These are phyloP conservation scores for Candida suzukii DNA, from an alignment of 805 yeast genomes.

Conservation along the genomic window DNA sequence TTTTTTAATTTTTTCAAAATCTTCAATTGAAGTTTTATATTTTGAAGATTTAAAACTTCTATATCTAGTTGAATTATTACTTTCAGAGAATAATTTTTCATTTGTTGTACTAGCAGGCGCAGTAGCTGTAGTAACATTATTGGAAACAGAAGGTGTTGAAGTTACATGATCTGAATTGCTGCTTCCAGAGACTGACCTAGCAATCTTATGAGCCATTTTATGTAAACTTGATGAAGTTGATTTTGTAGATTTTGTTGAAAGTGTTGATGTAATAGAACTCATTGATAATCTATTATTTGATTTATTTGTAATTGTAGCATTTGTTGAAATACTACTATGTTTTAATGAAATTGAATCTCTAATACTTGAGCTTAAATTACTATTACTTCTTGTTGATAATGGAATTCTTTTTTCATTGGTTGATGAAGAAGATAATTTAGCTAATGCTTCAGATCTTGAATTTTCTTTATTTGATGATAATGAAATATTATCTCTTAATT, in stretches of 20 bases:
- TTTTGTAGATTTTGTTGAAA: slow-evolving; percentile 13
- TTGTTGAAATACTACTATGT: background rate
- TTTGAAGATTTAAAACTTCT: background rate
- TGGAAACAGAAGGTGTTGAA: too few relatives aligned
- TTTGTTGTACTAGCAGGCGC: slow-evolving; percentile 1
- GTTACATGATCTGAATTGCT: background rate
- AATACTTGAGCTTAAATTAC: background rate
- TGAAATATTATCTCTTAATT: slow-evolving; percentile 1
- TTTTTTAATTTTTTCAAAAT: too few relatives aligned
- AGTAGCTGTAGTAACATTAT: background rate
- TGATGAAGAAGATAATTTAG: background rate
- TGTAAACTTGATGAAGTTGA: slow-evolving; percentile 17
- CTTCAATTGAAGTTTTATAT: too few relatives aligned
- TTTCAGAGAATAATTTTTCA: background rate
- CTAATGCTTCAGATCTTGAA: background rate
- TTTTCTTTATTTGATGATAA: background rate
- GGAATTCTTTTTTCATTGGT: background rate
- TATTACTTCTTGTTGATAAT: background rate
- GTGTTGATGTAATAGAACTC: slow-evolving; percentile 10
- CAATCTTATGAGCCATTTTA: slow-evolving; percentile 15
- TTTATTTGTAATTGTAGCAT: background rate
- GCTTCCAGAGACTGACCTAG: slow-evolving; percentile 9
- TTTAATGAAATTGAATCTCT: background rate
- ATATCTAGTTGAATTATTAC: background rate
- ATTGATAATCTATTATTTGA: slow-evolving; percentile 12